Percentiles rank a stretch among this genome's conserved stretches.
These are phyloP conservation scores for Linum tenue DNA, from an alignment of 345 rosid genomes.

Conservation along the genomic window DNA sequence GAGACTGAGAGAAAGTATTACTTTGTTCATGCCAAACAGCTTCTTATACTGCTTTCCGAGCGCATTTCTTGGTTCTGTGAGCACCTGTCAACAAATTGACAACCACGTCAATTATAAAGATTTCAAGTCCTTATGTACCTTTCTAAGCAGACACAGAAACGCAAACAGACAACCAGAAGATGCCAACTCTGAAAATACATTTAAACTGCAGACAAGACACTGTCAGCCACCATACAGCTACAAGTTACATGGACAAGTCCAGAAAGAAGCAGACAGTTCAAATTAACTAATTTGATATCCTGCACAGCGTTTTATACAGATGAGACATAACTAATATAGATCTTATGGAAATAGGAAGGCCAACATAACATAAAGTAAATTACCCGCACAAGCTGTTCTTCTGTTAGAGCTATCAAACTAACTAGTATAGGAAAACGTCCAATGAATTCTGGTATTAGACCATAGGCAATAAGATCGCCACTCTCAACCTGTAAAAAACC, in stretches of 20 bases:
- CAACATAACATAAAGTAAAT: constrained; percentile 8
- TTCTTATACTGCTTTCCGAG: constrained; percentile 93
- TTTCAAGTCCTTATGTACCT: not conserved
- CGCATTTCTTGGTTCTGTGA: constrained; percentile 84
- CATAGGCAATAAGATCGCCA: constrained; percentile 82
- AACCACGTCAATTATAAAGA: not conserved
- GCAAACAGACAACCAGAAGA: too few species aligned
- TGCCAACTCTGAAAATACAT: not conserved
- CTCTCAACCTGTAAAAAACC: constrained; percentile 65
- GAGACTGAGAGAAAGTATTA: constrained; percentile 19
- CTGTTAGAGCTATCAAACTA: constrained; percentile 81
- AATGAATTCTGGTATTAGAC: constrained; percentile 95
- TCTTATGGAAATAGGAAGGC: not conserved
- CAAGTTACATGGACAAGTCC: not conserved
- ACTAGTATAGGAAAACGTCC: constrained; percentile 92
- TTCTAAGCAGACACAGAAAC: not conserved
- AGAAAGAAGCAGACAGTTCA: not conserved
- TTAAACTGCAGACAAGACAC: not conserved
- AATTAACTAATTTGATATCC: not conserved
- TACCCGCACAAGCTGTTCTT: constrained; percentile 88
- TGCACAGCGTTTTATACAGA: not conserved
- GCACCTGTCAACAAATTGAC: constrained; percentile 41
- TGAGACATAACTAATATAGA: too few species aligned
- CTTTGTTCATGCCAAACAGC: constrained; percentile 82
- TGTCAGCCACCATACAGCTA: not conserved